Base-by-base conservation (phyloP, 2,329 filamentous ascomycete genomes). In the Ophiocordyceps sinensis region DNA sequence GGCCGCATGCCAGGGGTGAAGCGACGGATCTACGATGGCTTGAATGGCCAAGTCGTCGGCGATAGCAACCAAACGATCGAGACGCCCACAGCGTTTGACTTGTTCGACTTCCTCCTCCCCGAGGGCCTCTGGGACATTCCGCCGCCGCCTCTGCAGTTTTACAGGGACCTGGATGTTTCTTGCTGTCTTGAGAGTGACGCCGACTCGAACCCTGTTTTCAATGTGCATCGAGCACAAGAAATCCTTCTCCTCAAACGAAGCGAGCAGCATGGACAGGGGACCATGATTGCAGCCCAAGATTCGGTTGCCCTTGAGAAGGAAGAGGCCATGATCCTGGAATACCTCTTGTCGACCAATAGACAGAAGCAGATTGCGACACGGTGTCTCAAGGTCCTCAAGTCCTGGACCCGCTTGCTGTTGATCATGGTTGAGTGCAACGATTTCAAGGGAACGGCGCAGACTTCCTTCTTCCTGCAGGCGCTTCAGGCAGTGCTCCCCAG, bases 401-500 rank as follows among this genome's bases (percentile, higher is more conserved):
- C 85, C 1, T 98, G 93, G 89, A 77, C 82, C 1, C 85, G 88
- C 51, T 70, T 96, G 28, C 64, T 94, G 37, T 77, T 87, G 40
- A 77, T 95, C 19, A 83, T 94, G 63, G 71, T 94, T 17, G 82
- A 87, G 51, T 79, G 76, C 43, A 86, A 85, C 49, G 82, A 91
- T 41, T 82, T 94, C 55, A 82, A 84, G 44, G 73, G 77, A 41
- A 75, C 75, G 2, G 75, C 74, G 28, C 81, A 81, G 53, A 79
- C 79, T 5, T 77, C 82, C 0, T 88, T 95, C 56, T 79, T 94
- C 42, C 64, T 96, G 11, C 86, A 94, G 56, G 80, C 84, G 0
- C 68, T 98, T 5, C 88, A 96, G 55, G 75, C 89, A 13, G 83
- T 93, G 38, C 70, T 95, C 7, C 88, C 91, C 0, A 93, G 86